Evolutionary conservation across 2,329 filamentous ascomycete species (phyloP).

Genomic region (Aschersonia sp.): DNA sequence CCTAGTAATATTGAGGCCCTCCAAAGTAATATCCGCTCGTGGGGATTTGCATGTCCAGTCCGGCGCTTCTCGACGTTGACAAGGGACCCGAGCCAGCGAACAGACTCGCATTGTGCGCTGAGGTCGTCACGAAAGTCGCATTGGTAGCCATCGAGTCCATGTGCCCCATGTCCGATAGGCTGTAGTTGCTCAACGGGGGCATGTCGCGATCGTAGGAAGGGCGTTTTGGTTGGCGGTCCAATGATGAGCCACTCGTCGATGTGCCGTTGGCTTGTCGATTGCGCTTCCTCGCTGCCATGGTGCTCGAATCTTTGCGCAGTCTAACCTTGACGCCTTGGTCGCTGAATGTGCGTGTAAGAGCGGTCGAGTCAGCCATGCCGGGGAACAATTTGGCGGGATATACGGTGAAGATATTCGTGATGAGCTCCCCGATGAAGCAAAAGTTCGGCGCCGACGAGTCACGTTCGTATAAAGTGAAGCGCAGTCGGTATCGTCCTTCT

Average conservation of each 20-base stretch:
- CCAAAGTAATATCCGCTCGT: slow-evolving; percentile 8
- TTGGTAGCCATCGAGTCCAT: slow-evolving; percentile 4
- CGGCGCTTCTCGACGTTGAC: slow-evolving; percentile 6
- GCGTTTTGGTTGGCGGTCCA: slow-evolving; percentile 9
- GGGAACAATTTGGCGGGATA: slow-evolving; percentile 55
- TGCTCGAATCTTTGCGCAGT: slow-evolving; percentile 68
- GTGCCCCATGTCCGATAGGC: slow-evolving; percentile 6
- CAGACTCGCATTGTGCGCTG: slow-evolving; percentile 3
- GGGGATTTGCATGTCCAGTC: slow-evolving; percentile 6
- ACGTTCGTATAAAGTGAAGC: slow-evolving; percentile 56
- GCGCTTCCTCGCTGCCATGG: slow-evolving; percentile 33
- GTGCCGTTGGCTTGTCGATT: slow-evolving; percentile 14
- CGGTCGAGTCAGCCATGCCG: slow-evolving; percentile 70
- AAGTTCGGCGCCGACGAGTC: slow-evolving; percentile 11
- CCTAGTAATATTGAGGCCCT: slow-evolving; percentile 6
- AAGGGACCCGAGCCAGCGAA: slow-evolving; percentile 4
- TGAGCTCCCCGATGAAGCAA: slow-evolving; percentile 12
- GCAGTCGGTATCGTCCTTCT: slow-evolving; percentile 57
- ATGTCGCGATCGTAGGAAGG: slow-evolving; percentile 8
- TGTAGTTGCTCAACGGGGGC: slow-evolving; percentile 6
- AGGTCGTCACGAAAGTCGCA: slow-evolving; percentile 3
- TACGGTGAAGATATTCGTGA: slow-evolving; percentile 52
- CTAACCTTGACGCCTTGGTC: slow-evolving; percentile 77
- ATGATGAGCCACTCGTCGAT: not conserved
- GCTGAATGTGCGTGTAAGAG: slow-evolving; percentile 67